Conservation (phyloP, 495 filamentous ascomycete species). For the Halenospora varia region DNA sequence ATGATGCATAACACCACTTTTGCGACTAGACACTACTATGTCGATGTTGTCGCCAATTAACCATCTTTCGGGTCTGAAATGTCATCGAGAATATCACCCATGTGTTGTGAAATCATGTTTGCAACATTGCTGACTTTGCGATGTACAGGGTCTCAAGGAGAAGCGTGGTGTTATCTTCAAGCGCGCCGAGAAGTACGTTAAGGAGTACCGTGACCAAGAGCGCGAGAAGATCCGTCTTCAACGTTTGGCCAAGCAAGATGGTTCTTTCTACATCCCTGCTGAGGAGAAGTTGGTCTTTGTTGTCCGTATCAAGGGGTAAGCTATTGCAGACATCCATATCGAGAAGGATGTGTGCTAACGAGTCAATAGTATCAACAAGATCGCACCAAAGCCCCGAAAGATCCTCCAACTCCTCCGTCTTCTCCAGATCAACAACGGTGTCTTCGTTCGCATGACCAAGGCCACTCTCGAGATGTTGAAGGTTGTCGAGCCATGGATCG, state of each 20-base stretch:
- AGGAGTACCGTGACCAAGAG: slow-evolving; percentile 97
- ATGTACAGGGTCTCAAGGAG: slow-evolving; percentile 81
- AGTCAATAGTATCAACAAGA: slow-evolving; percentile 93
- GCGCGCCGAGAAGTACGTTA: slow-evolving; percentile 98
- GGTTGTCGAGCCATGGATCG: slow-evolving; percentile 95
- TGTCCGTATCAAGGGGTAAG: slow-evolving; percentile 92
- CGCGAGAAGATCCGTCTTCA: slow-evolving; percentile 94
- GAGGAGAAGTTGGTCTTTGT: slow-evolving; percentile 98
- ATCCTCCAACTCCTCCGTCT: slow-evolving; percentile 98
- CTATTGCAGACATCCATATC: slow-evolving; percentile 31
- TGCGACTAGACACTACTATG: slow-evolving; percentile 77
- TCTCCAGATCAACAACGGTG: slow-evolving; percentile 99
- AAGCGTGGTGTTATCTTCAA: slow-evolving; percentile 98
- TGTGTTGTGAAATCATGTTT: slow-evolving; percentile 13
- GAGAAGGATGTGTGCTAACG: slow-evolving; percentile 22
- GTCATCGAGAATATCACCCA: slow-evolving; percentile 17
- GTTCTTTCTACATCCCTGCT: slow-evolving; percentile 87
- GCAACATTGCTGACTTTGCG: slow-evolving; percentile 12
- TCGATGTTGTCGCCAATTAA: slow-evolving; percentile 95
- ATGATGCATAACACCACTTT: slow-evolving; percentile 66
- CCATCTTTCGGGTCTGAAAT: slow-evolving; percentile 99
- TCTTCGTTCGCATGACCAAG: slow-evolving; percentile 97
- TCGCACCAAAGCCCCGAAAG: slow-evolving; percentile 99
- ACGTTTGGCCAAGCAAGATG: slow-evolving; percentile 85
- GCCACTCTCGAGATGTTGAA: slow-evolving; percentile 97